Evolutionary conservation across 2,329 filamentous ascomycete genomes (phyloP).

Genomic region (Dendrostoma leiphaemia): DNA sequence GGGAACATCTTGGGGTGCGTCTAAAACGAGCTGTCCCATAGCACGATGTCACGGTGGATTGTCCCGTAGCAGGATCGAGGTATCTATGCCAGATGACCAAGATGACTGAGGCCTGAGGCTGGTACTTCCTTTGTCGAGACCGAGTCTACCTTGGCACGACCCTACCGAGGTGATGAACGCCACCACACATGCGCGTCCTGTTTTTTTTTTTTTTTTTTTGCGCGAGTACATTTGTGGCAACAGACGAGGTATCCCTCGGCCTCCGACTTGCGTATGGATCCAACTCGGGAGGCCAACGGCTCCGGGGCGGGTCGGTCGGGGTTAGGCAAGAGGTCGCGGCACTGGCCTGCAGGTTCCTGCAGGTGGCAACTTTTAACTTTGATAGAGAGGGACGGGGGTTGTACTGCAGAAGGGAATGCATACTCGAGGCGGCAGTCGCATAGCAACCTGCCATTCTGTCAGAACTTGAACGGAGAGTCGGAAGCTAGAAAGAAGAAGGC

Average conservation of each 20-base stretch:
- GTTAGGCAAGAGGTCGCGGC: neutral
- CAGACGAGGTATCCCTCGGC: neutral
- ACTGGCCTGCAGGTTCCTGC: neutral
- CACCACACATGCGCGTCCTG: neutral
- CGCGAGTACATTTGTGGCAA: too few relatives aligned
- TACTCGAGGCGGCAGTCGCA: neutral
- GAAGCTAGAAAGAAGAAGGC: neutral
- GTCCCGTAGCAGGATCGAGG: too few relatives aligned
- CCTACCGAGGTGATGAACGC: neutral
- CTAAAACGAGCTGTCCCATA: too few relatives aligned
- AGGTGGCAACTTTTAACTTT: neutral
- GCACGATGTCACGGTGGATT: too few relatives aligned
- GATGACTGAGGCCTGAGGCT: too few relatives aligned
- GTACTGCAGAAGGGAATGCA: slow-evolving; percentile 4
- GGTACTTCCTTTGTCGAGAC: too few relatives aligned
- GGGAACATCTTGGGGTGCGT: too few relatives aligned
- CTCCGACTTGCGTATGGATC: neutral
- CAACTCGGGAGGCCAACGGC: neutral
- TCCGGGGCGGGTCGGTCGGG: neutral
- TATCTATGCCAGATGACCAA: too few relatives aligned
- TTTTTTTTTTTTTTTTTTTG: too few relatives aligned
- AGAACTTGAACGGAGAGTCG: neutral
- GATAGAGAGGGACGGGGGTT: neutral
- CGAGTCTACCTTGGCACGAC: too few relatives aligned
- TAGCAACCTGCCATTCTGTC: neutral